Conservation (phyloP, 768 basidiomycete species). For the Boletus subcaerulescens region DNA sequence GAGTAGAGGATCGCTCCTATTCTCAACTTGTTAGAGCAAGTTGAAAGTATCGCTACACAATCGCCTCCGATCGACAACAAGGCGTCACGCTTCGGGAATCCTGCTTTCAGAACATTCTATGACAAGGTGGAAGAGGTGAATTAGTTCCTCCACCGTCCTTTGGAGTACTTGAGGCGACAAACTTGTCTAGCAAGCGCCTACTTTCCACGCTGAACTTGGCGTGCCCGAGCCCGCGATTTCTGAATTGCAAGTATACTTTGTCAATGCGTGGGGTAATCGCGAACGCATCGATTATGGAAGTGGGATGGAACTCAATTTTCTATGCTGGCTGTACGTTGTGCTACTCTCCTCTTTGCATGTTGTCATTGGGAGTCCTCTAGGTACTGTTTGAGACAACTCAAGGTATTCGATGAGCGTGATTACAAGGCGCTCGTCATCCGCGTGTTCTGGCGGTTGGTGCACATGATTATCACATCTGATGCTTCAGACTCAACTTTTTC, state of each 20-base stretch:
- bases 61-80: constrained; percentile 89
- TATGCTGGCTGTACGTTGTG: constrained; percentile 86
- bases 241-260: constrained; percentile 80
- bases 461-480: background rate
- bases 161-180: background rate
- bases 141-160: background rate
- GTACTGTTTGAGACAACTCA: constrained; percentile 74
- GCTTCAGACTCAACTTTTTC: background rate
- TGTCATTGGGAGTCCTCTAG: constrained; percentile 39
- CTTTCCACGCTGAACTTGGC: constrained; percentile 60
- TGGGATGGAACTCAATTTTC: constrained; percentile 97
- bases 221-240: constrained; percentile 55
- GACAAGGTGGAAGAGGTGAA: constrained; percentile 72
- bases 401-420: constrained; percentile 61
- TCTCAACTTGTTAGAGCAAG: constrained; percentile 57
- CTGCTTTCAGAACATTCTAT: constrained; percentile 90
- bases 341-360: background rate
- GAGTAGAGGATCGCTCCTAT: constrained; percentile 62
- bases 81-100: constrained; percentile 94
- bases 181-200: constrained; percentile 43
- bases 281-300: constrained; percentile 98
- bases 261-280: constrained; percentile 88
- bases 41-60: constrained; percentile 61
- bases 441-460: constrained; percentile 81
- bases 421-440: constrained; percentile 71